These are phyloP conservation scores for Apiospora hydei DNA, from an alignment of 2,329 filamentous ascomycete genomes.

Conservation along the genomic window DNA sequence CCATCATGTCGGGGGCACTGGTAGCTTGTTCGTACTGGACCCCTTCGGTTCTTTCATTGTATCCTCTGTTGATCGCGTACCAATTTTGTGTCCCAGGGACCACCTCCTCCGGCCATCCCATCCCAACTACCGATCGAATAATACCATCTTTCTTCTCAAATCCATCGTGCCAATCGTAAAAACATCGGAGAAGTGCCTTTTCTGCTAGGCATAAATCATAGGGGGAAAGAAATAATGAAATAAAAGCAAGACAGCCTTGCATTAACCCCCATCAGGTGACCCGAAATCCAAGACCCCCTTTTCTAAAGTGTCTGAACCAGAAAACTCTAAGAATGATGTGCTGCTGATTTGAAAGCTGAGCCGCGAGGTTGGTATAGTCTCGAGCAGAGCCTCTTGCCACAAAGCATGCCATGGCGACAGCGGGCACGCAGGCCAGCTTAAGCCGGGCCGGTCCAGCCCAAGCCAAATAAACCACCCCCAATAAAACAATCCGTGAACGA, in stretches of 20 bases:
- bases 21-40: not conserved
- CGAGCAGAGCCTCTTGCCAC: not conserved
- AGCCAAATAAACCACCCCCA: not conserved
- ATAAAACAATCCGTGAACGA: not conserved
- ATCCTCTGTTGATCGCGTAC: slow-evolving; percentile 1
- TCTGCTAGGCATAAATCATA: slow-evolving; percentile 30
- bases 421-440: not conserved
- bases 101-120: not conserved
- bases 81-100: slow-evolving; percentile 12
- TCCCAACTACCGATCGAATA: slow-evolving; percentile 1
- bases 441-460: not conserved
- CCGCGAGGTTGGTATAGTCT: not conserved
- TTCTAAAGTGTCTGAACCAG: slow-evolving; percentile 20
- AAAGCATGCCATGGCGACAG: not conserved
- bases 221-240: slow-evolving; percentile 3
- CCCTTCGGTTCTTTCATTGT: not conserved
- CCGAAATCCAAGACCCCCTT: slow-evolving; percentile 13
- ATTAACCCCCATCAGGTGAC: slow-evolving; percentile 2
- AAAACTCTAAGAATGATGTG: slow-evolving; percentile 8
- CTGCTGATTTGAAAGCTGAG: not conserved
- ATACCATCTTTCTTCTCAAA: slow-evolving; percentile 15
- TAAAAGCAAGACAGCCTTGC: slow-evolving; percentile 13
- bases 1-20: not conserved
- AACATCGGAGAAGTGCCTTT: slow-evolving; percentile 31
- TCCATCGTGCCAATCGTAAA: slow-evolving; percentile 39